Percentiles rank a stretch among this genome's conserved stretches.
Conservation (phyloP, 257 asterid species). For the Eucommia ulmoides region DNA sequence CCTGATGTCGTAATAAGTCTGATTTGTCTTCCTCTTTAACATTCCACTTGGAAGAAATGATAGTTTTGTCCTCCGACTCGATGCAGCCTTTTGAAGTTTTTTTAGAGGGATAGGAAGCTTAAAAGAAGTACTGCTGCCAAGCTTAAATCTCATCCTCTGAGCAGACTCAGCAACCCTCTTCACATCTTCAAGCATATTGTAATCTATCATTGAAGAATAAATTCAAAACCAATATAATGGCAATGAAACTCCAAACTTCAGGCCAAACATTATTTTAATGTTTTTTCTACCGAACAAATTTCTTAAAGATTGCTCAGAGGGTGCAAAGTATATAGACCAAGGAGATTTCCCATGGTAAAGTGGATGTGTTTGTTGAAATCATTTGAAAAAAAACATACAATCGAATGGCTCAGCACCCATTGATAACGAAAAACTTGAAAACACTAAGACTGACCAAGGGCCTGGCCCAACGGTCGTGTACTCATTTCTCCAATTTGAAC, state of each 20-base stretch:
- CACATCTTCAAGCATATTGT: conserved; percentile 80
- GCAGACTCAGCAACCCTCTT: conserved; percentile 85
- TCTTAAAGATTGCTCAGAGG: neutral
- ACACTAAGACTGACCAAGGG: too few species aligned
- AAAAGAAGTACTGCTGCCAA: conserved; percentile 32
- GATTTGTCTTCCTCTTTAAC: conserved; percentile 60
- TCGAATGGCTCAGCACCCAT: too few species aligned
- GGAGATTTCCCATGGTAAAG: neutral
- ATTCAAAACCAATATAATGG: neutral
- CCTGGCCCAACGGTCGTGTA: too few species aligned
- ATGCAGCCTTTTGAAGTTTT: conserved; percentile 55
- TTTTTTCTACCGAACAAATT: neutral
- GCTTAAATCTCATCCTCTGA: conserved; percentile 44
- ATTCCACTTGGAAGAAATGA: conserved; percentile 55
- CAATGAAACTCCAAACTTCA: neutral
- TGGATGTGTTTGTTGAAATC: too few species aligned
- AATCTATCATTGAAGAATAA: conserved; percentile 34
- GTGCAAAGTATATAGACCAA: neutral
- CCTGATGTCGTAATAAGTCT: conserved; percentile 44
- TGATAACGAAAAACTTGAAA: too few species aligned
- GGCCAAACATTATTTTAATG: neutral
- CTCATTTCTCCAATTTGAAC: too few species aligned
- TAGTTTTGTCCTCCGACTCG: conserved; percentile 42
- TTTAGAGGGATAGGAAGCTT: conserved; percentile 48
- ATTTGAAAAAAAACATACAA: too few species aligned